Conservation (phyloP, 805 yeast species). For the Candida ficus region DNA sequence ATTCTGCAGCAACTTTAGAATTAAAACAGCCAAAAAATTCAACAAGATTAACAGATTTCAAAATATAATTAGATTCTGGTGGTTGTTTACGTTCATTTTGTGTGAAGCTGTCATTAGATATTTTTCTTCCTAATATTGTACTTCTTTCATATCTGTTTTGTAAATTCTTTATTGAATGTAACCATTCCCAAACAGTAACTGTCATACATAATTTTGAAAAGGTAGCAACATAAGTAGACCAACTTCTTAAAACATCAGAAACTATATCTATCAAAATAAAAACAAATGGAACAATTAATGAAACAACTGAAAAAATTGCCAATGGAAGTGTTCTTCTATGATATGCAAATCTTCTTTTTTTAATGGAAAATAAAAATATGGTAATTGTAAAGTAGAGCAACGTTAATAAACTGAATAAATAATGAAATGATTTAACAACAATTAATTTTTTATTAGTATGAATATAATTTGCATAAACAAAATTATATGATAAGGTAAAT, state of each 20-base stretch:
- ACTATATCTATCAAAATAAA: conserved; percentile 34
- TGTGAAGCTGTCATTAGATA: conserved; percentile 39
- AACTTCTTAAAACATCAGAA: conserved; percentile 37
- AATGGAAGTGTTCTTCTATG: conserved; percentile 42
- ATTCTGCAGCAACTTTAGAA: not conserved
- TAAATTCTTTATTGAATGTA: conserved; percentile 45
- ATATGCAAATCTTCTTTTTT: conserved; percentile 40
- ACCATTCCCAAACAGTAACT: conserved; percentile 64
- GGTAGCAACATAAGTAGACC: conserved; percentile 43
- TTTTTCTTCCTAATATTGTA: conserved; percentile 60
- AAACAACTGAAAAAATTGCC: conserved; percentile 38
- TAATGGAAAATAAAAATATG: conserved; percentile 33
- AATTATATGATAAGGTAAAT: conserved; percentile 19
- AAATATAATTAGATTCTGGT: conserved; percentile 11
- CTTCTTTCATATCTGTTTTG: conserved; percentile 46
- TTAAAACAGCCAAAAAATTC: conserved; percentile 11
- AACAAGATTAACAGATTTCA: conserved; percentile 18
- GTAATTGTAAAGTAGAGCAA: conserved; percentile 27
- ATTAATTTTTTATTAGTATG: not conserved
- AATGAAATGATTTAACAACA: conserved; percentile 27
- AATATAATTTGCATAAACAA: conserved; percentile 10
- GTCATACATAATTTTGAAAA: conserved; percentile 45
- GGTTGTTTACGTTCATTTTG: conserved; percentile 8
- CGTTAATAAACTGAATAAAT: conserved; percentile 27
- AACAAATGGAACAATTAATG: conserved; percentile 33